Conservation (phyloP, 2,329 filamentous ascomycete species). For the Diaporthe vaccinii region DNA sequence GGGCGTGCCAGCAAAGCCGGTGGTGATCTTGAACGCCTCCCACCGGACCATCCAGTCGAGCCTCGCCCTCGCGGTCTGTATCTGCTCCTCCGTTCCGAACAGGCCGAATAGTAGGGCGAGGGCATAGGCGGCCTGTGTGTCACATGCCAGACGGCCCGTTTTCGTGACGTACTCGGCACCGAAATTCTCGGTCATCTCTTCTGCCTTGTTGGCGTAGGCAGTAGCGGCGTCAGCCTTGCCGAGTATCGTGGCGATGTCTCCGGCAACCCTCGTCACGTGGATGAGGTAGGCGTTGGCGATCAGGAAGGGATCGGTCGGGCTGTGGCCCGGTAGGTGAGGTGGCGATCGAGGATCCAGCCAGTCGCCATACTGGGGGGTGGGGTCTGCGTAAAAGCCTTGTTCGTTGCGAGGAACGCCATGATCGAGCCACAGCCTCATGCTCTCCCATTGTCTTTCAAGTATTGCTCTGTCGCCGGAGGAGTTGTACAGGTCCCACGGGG, state of each 20-base stretch:
- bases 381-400: constrained; percentile 52
- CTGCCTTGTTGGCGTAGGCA: constrained; percentile 44
- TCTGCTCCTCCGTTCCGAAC: constrained; percentile 43
- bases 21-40: constrained; percentile 32
- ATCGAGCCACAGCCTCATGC: constrained; percentile 50
- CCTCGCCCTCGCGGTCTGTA: constrained; percentile 18
- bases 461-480: constrained; percentile 47
- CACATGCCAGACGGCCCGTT: constrained; percentile 42
- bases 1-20: constrained; percentile 41
- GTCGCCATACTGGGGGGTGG: constrained; percentile 53
- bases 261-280: constrained; percentile 49
- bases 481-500: constrained; percentile 50
- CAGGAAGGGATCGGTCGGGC: constrained; percentile 50
- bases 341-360: constrained; percentile 58
- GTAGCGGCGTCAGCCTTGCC: constrained; percentile 41
- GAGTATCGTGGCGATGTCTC: constrained; percentile 46
- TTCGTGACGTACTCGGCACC: constrained; percentile 46
- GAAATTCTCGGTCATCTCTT: constrained; percentile 44
- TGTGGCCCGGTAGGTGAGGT: constrained; percentile 49
- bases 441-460: constrained; percentile 46
- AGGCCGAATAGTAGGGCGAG: constrained; percentile 42
- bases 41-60: constrained; percentile 39
- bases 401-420: constrained; percentile 47
- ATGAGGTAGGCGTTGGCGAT: constrained; percentile 56
- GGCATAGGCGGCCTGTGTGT: constrained; percentile 48